Evolutionary conservation across 805 yeast species (phyloP).

Genomic region (Peterozyma toletana): DNA sequence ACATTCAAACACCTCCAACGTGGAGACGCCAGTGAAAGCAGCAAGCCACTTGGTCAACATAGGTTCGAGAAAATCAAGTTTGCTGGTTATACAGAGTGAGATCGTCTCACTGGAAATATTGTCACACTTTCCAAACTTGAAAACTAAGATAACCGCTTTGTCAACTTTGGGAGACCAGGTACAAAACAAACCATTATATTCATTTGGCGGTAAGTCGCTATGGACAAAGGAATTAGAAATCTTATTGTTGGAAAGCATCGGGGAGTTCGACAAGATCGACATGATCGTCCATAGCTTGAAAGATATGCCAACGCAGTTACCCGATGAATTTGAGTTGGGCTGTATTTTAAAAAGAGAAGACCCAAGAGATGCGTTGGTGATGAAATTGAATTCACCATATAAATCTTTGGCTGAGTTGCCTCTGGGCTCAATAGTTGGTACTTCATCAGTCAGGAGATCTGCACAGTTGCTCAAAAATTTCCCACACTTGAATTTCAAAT

Average conservation of each 20-base stretch:
- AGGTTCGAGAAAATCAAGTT: conserved; percentile 84
- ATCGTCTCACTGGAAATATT: conserved; percentile 58
- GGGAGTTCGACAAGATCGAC: conserved; percentile 64
- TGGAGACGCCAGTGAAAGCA: no score
- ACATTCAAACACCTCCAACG: no score
- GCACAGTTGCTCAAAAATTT: conserved; percentile 78
- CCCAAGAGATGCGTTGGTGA: conserved; percentile 86
- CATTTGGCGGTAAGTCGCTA: conserved; percentile 92
- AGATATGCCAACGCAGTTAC: conserved; percentile 84
- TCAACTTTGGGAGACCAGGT: conserved; percentile 89
- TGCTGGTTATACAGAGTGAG: conserved; percentile 85
- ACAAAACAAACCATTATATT: conserved; percentile 76
- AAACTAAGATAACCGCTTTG: conserved; percentile 73
- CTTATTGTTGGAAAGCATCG: conserved; percentile 55
- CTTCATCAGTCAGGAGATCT: conserved; percentile 88
- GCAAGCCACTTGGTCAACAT: conserved; percentile 27
- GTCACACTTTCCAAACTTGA: conserved; percentile 50
- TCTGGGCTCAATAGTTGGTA: conserved; percentile 81
- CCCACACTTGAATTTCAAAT: conserved; percentile 73
- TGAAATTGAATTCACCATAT: conserved; percentile 61
- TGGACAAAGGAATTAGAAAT: conserved; percentile 97
- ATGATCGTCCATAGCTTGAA: conserved; percentile 90
- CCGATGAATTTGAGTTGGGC: conserved; percentile 85
- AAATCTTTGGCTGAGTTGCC: conserved; percentile 70
- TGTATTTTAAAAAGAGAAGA: conserved; percentile 83